A percentile compares a stretch with the other conserved stretches of the same genome.
Conservation (phyloP, 1,139 yeast genomes). For the Hyphopichia buzzinii region DNA sequence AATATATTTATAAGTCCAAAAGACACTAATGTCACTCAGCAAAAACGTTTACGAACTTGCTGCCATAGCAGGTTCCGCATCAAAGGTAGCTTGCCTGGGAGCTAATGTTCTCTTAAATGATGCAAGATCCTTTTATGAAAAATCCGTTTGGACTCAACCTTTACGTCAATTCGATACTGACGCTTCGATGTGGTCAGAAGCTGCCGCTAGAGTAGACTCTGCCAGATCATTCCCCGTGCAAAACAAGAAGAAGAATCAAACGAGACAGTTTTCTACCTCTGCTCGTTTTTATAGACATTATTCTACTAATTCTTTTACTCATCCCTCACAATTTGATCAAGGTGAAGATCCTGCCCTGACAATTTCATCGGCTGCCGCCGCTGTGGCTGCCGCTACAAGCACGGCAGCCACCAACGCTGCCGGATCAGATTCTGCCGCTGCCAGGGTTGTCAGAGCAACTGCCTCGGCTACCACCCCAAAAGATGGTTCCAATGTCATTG, state of each 20-base stretch:
- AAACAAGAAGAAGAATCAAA: conserved; percentile 8
- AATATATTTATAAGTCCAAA: no score
- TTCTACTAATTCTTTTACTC: conserved; percentile 20
- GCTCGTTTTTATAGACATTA: conserved; percentile 5
- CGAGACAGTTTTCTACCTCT: conserved; percentile 6
- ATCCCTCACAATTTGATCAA: conserved; percentile 7
- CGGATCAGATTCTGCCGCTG: not conserved
- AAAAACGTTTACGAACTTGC: conserved; percentile 22
- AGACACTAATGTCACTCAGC: conserved; percentile 4
- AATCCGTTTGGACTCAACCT: conserved; percentile 16
- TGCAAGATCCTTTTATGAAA: conserved; percentile 15
- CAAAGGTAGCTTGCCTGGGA: conserved; percentile 23
- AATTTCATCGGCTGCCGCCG: not conserved
- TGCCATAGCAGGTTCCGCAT: conserved; percentile 26
- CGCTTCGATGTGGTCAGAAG: conserved; percentile 26
- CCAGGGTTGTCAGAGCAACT: not conserved
- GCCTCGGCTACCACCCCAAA: conserved; percentile 1
- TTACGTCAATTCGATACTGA: conserved; percentile 21
- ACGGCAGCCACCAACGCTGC: not conserved
- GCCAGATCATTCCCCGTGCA: conserved; percentile 8
- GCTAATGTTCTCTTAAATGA: conserved; percentile 20
- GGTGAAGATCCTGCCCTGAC: not conserved
- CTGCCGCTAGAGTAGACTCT: conserved; percentile 20
- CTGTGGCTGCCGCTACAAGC: not conserved
- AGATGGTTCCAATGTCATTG: conserved; percentile 10